These are phyloP conservation scores for Oxytropis ochrocephala DNA, from an alignment of 306 rosid genomes.

Conservation along the genomic window DNA sequence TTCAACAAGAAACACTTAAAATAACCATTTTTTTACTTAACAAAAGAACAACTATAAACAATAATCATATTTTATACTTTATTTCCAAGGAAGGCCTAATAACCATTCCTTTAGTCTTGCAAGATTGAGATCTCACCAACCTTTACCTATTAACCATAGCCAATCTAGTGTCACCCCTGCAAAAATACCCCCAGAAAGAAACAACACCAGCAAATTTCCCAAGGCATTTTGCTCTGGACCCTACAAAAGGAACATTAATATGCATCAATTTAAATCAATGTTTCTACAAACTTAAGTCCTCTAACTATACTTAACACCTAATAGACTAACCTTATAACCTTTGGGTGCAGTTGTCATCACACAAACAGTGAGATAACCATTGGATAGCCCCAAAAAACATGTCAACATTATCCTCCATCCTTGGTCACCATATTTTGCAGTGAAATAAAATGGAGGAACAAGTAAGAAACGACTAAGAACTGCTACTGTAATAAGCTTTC, in stretches of 20 bases:
- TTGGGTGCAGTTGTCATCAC: slow-evolving; percentile 86
- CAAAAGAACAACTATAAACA: background rate
- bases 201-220: slow-evolving; percentile 78
- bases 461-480: slow-evolving; percentile 62
- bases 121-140: slow-evolving; percentile 50
- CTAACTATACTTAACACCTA: background rate
- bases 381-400: slow-evolving; percentile 70
- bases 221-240: slow-evolving; percentile 98
- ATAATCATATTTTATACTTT: background rate
- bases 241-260: slow-evolving; percentile 21
- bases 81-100: background rate
- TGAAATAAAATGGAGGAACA: slow-evolving; percentile 80
- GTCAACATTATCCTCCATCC: slow-evolving; percentile 93
- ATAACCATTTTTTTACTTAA: background rate
- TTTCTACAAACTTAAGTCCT: background rate
- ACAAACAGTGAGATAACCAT: slow-evolving; percentile 88
- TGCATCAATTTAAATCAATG: background rate
- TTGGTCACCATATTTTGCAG: slow-evolving; percentile 74
- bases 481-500: slow-evolving; percentile 39
- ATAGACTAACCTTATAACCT: slow-evolving; percentile 72
- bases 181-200: slow-evolving; percentile 73
- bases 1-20: background rate
- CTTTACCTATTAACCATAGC: slow-evolving; percentile 90
- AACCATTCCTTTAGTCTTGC: background rate
- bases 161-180: slow-evolving; percentile 87